These are phyloP conservation scores for Phyllosticta citrichinensis DNA, from an alignment of 2,329 filamentous ascomycete genomes.

Conservation along the genomic window DNA sequence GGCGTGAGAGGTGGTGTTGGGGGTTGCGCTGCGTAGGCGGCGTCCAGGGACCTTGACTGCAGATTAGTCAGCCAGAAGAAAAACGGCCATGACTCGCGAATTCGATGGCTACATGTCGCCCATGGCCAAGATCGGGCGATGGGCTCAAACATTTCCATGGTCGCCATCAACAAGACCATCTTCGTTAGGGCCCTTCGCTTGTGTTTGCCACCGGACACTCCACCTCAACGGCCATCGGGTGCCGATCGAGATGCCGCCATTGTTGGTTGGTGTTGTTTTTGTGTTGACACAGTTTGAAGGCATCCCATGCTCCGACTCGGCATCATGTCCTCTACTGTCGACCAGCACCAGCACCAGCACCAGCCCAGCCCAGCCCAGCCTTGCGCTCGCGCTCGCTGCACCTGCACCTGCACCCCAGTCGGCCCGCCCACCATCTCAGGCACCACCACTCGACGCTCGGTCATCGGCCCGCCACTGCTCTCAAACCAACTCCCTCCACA, in stretches of 20 bases:
- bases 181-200: too few relatives aligned
- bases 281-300: not conserved
- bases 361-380: too few relatives aligned
- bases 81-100: not conserved
- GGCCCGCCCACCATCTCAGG: too few relatives aligned
- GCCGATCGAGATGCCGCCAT: not conserved
- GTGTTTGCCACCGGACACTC: not conserved
- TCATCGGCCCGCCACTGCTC: not conserved
- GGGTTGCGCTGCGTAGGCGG: not conserved
- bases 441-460: not conserved
- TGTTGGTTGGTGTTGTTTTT: not conserved
- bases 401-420: not conserved
- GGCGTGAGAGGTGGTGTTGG: not conserved
- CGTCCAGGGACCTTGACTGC: too few relatives aligned
- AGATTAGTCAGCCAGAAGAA: too few relatives aligned
- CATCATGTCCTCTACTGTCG: too few relatives aligned
- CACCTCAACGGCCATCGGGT: not conserved
- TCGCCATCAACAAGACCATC: not conserved
- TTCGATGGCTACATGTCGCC: not conserved
- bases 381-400: not conserved
- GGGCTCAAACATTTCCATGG: not conserved
- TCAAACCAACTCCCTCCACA: too few relatives aligned
- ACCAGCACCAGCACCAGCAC: too few relatives aligned
- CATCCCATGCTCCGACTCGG: not conserved
- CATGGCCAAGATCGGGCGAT: not conserved